Evolutionary conservation across 768 basidiomycete genomes (phyloP).

Genomic region (Phylloporus scabripes): DNA sequence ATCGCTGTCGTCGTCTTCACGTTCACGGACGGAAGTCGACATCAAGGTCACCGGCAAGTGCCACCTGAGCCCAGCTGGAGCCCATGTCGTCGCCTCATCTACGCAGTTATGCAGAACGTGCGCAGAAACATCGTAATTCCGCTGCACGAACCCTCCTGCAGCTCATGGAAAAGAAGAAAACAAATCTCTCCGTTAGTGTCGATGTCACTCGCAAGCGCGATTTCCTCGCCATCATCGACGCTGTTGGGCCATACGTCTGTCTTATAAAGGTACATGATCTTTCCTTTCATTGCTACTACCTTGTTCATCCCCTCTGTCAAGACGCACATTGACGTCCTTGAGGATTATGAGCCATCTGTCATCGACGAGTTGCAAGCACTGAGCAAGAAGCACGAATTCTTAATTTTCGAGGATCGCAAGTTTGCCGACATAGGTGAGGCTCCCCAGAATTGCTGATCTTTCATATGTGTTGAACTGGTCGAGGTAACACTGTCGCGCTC

Average conservation of each 20-base stretch:
- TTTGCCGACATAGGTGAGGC: conserved; percentile 93
- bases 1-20: conserved; percentile 41
- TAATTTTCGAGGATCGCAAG: conserved; percentile 98
- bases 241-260: conserved; percentile 86
- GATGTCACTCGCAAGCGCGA: conserved; percentile 81
- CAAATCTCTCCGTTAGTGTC: conserved; percentile 93
- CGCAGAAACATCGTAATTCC: conserved; percentile 56
- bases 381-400: conserved; percentile 78
- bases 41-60: conserved; percentile 9
- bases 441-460: not conserved
- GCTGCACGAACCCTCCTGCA: conserved; percentile 74
- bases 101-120: conserved; percentile 60
- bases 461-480: conserved; percentile 1
- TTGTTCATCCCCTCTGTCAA: conserved; percentile 36
- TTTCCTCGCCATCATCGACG: conserved; percentile 80
- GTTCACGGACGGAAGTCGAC: conserved; percentile 39
- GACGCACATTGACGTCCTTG: conserved; percentile 96
- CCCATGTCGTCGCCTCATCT: conserved; percentile 35
- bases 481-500: conserved; percentile 93
- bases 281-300: conserved; percentile 3
- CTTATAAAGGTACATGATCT: conserved; percentile 74
- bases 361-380: conserved; percentile 66
- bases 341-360: conserved; percentile 77
- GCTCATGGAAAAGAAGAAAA: conserved; percentile 79
- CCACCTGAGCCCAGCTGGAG: not conserved